phyloP scores from a whole-genome alignment of 1,284 basidiomycete species.

The Leccinum subrobustum region DNA sequence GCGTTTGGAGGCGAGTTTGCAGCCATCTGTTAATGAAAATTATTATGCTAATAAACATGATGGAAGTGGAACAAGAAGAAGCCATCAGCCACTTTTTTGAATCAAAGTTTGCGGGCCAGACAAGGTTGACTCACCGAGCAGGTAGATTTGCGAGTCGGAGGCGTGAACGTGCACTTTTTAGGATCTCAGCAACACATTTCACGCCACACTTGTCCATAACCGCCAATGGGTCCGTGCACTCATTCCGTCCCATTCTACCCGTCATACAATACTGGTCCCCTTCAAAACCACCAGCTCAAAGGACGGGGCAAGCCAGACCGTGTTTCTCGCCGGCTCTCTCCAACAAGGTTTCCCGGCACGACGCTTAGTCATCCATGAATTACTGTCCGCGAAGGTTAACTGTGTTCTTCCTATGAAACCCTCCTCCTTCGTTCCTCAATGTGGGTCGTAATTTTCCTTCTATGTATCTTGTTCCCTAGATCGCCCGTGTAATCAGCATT shows the following conservation, averaged over 20 bases:
- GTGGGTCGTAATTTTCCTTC: neutral
- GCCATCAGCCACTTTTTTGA: slow-evolving; percentile 38
- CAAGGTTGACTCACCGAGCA: slow-evolving; percentile 61
- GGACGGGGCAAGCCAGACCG: neutral
- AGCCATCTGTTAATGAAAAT: slow-evolving; percentile 34
- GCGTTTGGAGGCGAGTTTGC: slow-evolving; percentile 31
- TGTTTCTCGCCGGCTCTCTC: neutral
- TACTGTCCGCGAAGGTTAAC: slow-evolving; percentile 29
- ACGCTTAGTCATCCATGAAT: slow-evolving; percentile 30
- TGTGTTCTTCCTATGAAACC: neutral
- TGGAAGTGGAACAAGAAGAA: slow-evolving; percentile 24
- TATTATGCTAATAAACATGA: slow-evolving; percentile 18
- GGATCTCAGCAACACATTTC: slow-evolving; percentile 18
- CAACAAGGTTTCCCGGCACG: slow-evolving; percentile 30
- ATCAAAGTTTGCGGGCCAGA: slow-evolving; percentile 55
- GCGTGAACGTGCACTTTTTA: slow-evolving; percentile 39
- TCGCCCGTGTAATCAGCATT: neutral
- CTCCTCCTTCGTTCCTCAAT: neutral
- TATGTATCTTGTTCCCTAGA: neutral
- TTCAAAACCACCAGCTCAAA: neutral
- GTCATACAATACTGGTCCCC: neutral
- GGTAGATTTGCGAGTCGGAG: slow-evolving; percentile 53
- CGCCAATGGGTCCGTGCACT: slow-evolving; percentile 30
- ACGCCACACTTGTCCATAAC: slow-evolving; percentile 31
- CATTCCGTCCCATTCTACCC: neutral